Evolutionary conservation across 129 eudicot species (phyloP), one percentile per base, ranked within the genome.

Genomic region (Ambrosia trifida): DNA sequence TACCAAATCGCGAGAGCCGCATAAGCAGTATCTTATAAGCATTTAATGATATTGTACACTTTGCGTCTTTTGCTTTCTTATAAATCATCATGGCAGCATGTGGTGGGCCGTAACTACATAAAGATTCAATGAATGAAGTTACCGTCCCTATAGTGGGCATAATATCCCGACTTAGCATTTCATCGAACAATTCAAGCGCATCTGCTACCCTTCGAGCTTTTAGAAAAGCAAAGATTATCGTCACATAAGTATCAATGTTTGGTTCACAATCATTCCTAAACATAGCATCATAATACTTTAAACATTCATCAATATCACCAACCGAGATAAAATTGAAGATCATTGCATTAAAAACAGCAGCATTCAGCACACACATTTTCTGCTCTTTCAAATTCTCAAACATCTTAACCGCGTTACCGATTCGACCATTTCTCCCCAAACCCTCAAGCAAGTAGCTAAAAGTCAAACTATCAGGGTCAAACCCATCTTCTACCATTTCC

Each of bases 31-130:
- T 71, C 83, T 94, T 94, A 79, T 90, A 94, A 36, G 92, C 88
- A 33, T 31, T 83, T 72, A 85, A 0, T 14, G 99, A 89, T 72
- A 94, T 54, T 20, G 11, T 66, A 79, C 96, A 87, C 43, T 89
- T 87, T n/a, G 66, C 68, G 36, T 86, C 84, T 74, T 81, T 85
- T 28, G 99, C 91, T 81, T 86, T 90, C 66, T 81, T 80, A 43
- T 94, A 86, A 8, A 94, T 79, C 88, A 85, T 79, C 85, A 94
- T 63, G 20, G 95, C 96, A 32, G 99, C 97, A 77, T 94, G 90
- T 28, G 99, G 97, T 14, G 99, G 99, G 31, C 99, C 99, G 59
- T 82, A 94, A 44, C 91, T 73, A 72, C 91, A 90, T 19, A 90
- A 40, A 18, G 81, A 72, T 58, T 84, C 84, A 24, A 94, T 76